A percentile compares a stretch with the other conserved stretches of the same genome.
phyloP scores from a whole-genome alignment of 306 rosid species.

The Sindora glabra region DNA sequence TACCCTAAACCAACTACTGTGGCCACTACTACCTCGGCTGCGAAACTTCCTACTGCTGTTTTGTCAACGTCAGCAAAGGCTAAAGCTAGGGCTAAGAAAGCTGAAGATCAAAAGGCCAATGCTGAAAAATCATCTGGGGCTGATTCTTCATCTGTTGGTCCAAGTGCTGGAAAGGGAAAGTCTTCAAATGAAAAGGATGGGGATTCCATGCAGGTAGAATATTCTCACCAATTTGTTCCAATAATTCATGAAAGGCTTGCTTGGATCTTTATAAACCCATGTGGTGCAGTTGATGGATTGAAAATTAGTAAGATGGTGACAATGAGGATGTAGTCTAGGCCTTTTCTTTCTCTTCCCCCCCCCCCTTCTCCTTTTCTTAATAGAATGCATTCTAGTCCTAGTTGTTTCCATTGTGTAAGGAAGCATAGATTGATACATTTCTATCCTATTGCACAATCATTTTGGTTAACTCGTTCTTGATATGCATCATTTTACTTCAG shows the following conservation, averaged over 20 bases:
- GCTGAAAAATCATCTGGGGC: conserved; percentile 56
- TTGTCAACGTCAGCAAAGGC: conserved; percentile 95
- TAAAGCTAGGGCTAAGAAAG: conserved; percentile 97
- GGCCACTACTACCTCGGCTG: conserved; percentile 72
- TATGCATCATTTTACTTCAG: no score
- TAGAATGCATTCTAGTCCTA: no score
- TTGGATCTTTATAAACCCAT: not conserved
- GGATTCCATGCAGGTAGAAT: conserved; percentile 76
- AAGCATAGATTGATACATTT: no score
- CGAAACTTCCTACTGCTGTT: conserved; percentile 95
- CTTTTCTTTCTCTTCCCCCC: not conserved
- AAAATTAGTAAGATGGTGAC: not conserved
- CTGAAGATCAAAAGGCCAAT: conserved; percentile 79
- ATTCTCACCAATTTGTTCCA: not conserved
- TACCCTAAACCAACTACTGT: conserved; percentile 88
- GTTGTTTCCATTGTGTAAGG: no score
- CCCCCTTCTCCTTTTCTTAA: not conserved
- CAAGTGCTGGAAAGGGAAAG: conserved; percentile 65
- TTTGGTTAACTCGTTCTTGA: no score
- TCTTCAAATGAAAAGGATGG: conserved; percentile 73
- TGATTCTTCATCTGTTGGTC: conserved; percentile 42
- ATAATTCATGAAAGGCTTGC: not conserved
- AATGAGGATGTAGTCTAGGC: not conserved
- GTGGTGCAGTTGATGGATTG: not conserved
- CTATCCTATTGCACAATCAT: no score